These are phyloP conservation scores for Podaxis sp. DNA, from an alignment of 768 basidiomycete species.

Conservation along the genomic window DNA sequence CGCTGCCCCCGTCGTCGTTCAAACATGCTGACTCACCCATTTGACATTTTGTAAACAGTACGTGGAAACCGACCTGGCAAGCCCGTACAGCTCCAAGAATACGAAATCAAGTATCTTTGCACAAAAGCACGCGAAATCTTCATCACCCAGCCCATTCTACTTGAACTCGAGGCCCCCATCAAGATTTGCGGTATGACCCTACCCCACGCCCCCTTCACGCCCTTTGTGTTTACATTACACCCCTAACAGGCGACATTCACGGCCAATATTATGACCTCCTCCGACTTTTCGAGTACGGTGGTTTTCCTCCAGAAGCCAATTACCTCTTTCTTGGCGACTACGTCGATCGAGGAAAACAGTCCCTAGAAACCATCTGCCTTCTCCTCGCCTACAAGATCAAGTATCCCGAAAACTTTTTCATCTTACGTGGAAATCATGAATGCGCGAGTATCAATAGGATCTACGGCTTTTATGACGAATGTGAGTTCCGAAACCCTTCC, in stretches of 20 bases:
- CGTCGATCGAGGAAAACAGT: slow-evolving; percentile 98
- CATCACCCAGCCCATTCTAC: slow-evolving; percentile 96
- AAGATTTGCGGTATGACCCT: slow-evolving; percentile 92
- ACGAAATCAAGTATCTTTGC: slow-evolving; percentile 99
- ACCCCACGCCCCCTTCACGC: not conserved
- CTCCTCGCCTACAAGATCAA: slow-evolving; percentile 99
- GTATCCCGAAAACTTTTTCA: slow-evolving; percentile 99
- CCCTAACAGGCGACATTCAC: slow-evolving; percentile 85
- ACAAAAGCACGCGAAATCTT: slow-evolving; percentile 99
- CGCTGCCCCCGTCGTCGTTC: slow-evolving; percentile 6
- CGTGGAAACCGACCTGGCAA: slow-evolving; percentile 98
- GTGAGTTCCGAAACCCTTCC: slow-evolving; percentile 46
- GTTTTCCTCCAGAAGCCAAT: slow-evolving; percentile 99
- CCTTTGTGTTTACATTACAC: slow-evolving; percentile 15
- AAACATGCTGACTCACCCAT: slow-evolving; percentile 23
- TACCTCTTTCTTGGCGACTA: slow-evolving; percentile 99
- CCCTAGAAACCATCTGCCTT: slow-evolving; percentile 98
- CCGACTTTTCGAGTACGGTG: slow-evolving; percentile 97
- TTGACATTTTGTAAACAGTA: slow-evolving; percentile 48
- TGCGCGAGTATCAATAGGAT: slow-evolving; percentile 99
- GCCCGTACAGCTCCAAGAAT: slow-evolving; percentile 96
- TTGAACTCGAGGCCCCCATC: slow-evolving; percentile 98
- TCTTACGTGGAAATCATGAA: slow-evolving; percentile 98
- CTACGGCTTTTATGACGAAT: slow-evolving; percentile 99
- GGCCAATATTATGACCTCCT: slow-evolving; percentile 99